Evolutionary conservation across 2,329 filamentous ascomycete genomes (phyloP).

Genomic region (Sporothrix dimorphospora): DNA sequence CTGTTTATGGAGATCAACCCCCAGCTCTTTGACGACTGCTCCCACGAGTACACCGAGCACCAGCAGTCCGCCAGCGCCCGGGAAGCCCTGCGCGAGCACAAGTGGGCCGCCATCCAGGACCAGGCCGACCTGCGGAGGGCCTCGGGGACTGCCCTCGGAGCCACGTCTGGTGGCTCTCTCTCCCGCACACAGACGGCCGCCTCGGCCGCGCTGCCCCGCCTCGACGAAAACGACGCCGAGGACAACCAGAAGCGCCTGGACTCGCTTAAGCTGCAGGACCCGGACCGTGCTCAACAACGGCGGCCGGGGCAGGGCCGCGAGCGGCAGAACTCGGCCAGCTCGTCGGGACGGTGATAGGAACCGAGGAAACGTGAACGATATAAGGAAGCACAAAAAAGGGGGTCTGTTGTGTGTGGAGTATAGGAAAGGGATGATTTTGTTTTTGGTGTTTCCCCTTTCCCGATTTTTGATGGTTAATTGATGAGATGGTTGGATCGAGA

Average conservation of each 20-base stretch:
- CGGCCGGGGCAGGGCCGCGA: slow-evolving; percentile 51
- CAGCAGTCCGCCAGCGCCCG: slow-evolving; percentile 89
- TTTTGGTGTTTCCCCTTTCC: background rate
- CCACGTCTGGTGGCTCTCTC: slow-evolving; percentile 18
- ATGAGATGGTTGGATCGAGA: background rate
- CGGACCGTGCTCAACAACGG: slow-evolving; percentile 60
- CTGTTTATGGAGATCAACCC: slow-evolving; percentile 99
- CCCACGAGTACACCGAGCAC: slow-evolving; percentile 95
- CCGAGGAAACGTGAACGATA: background rate
- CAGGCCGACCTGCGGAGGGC: slow-evolving; percentile 72
- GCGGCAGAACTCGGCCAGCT: slow-evolving; percentile 63
- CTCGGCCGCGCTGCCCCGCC: slow-evolving; percentile 47
- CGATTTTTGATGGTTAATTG: background rate
- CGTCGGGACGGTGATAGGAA: slow-evolving; percentile 42
- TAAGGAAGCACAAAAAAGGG: background rate
- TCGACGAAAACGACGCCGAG: slow-evolving; percentile 81
- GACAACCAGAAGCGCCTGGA: slow-evolving; percentile 87
- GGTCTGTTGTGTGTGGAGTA: background rate
- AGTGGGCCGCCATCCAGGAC: slow-evolving; percentile 85
- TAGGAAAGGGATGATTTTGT: background rate
- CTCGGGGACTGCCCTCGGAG: slow-evolving; percentile 40
- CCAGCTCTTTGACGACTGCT: slow-evolving; percentile 97
- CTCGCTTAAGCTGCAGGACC: slow-evolving; percentile 87
- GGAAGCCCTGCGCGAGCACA: slow-evolving; percentile 77
- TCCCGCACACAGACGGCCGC: slow-evolving; percentile 12